Conservation (phyloP, 108 stramenopile species). For the Pseudonitzschia pungens region DNA sequence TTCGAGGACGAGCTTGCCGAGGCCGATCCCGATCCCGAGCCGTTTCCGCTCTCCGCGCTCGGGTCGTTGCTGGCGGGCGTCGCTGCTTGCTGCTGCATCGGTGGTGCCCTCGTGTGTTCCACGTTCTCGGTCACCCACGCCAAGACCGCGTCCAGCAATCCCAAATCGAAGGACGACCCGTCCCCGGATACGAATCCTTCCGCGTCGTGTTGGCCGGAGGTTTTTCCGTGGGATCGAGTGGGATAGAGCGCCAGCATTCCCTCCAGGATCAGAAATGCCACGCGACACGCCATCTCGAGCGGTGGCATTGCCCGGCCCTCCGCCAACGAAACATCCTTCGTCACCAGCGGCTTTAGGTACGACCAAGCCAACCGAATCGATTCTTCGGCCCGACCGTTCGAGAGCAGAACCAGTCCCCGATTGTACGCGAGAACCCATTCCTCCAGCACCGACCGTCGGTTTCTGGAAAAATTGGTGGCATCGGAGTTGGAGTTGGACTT, state of each 20-base stretch:
- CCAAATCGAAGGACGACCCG: not conserved
- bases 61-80: not conserved
- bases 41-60: not conserved
- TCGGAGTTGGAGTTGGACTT: not conserved
- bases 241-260: constrained; percentile 26
- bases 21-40: not conserved
- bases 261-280: constrained; percentile 48
- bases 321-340: too few relatives aligned
- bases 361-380: constrained; percentile 14
- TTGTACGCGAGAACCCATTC: constrained; percentile 42
- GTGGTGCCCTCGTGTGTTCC: not conserved
- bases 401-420: constrained; percentile 32
- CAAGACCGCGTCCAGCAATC: constrained; percentile 4
- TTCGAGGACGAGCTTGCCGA: not conserved
- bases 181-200: not conserved
- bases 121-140: constrained; percentile 6
- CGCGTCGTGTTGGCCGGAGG: not conserved
- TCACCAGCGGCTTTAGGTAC: constrained; percentile 20
- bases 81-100: not conserved
- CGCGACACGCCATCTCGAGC: constrained; percentile 28
- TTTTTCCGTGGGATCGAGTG: not conserved
- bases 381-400: constrained; percentile 19
- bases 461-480: not conserved
- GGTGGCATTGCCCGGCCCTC: too few relatives aligned
- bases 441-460: constrained; percentile 7